These are phyloP conservation scores for Trametes meyenii DNA, from an alignment of 768 basidiomycete genomes.

Conservation along the genomic window DNA sequence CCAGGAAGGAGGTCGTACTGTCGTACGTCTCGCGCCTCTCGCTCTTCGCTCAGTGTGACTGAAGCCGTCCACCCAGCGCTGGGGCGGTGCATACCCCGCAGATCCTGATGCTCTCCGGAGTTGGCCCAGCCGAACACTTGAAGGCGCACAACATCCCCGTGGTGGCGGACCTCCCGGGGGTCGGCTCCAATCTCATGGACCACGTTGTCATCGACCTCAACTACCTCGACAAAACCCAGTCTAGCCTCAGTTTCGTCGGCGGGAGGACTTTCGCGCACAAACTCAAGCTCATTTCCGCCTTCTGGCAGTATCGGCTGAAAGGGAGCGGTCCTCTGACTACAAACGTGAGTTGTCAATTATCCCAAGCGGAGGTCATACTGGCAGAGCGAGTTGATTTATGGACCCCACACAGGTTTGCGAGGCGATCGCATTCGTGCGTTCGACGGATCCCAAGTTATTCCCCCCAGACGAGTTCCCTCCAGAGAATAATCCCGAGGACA, in stretches of 20 bases:
- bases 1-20: constrained; percentile 62
- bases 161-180: constrained; percentile 66
- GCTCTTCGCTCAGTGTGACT: not conserved
- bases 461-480: constrained; percentile 29
- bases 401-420: constrained; percentile 39
- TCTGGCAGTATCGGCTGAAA: constrained; percentile 46
- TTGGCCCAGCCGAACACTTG: constrained; percentile 69
- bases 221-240: constrained; percentile 53
- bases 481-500: constrained; percentile 29
- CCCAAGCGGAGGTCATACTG: not conserved
- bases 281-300: constrained; percentile 28
- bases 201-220: constrained; percentile 59
- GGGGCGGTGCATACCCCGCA: constrained; percentile 63
- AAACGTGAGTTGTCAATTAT: constrained; percentile 46
- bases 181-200: constrained; percentile 75
- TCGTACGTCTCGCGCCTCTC: constrained; percentile 45
- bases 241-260: constrained; percentile 44
- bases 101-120: constrained; percentile 73
- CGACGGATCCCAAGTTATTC: constrained; percentile 50
- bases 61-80: constrained; percentile 40
- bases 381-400: not conserved
- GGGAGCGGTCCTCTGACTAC: constrained; percentile 53
- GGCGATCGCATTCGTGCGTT: constrained; percentile 56
- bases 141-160: constrained; percentile 53
- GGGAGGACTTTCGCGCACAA: constrained; percentile 9